Evolutionary conservation across 768 basidiomycete species (phyloP).

Genomic region (Wakefieldia striispora): DNA sequence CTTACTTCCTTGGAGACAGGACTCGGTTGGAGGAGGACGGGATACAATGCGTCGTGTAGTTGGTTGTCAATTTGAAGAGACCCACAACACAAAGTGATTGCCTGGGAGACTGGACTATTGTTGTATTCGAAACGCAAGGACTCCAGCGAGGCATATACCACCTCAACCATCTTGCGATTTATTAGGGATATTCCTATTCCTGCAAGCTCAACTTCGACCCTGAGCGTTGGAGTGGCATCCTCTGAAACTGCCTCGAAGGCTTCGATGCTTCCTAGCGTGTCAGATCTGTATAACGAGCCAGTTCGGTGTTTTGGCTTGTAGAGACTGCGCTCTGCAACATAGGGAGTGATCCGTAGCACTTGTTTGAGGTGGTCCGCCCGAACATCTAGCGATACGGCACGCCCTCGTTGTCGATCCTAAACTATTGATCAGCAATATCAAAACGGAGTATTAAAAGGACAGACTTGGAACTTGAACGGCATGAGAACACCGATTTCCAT

Average conservation of each 20-base stretch:
- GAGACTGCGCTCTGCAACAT: conserved; percentile 78
- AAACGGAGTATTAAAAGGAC: conserved; percentile 19
- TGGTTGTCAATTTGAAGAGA: conserved; percentile 96
- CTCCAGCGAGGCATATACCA: conserved; percentile 82
- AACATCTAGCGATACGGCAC: conserved; percentile 84
- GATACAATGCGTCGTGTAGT: conserved; percentile 92
- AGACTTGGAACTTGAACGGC: conserved; percentile 83
- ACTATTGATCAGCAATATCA: background rate
- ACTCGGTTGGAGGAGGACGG: conserved; percentile 93
- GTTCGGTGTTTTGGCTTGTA: conserved; percentile 74
- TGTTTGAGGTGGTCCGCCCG: conserved; percentile 87
- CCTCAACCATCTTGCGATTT: conserved; percentile 84
- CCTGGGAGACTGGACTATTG: conserved; percentile 74
- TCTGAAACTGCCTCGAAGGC: conserved; percentile 84
- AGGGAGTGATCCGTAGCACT: conserved; percentile 82
- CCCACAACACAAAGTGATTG: conserved; percentile 78
- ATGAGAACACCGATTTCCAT: conserved; percentile 93
- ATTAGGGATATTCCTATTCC: conserved; percentile 92
- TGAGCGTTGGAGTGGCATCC: conserved; percentile 64
- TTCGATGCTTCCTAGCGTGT: conserved; percentile 67
- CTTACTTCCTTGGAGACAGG: conserved; percentile 75
- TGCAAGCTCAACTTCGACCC: conserved; percentile 72
- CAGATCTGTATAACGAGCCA: conserved; percentile 52
- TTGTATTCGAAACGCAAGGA: conserved; percentile 82
- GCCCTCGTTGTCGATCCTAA: conserved; percentile 55